A percentile compares a stretch with the other conserved stretches of the same genome.
Conservation (phyloP, 1,284 basidiomycete genomes). For the Cystobasidium sp. region DNA sequence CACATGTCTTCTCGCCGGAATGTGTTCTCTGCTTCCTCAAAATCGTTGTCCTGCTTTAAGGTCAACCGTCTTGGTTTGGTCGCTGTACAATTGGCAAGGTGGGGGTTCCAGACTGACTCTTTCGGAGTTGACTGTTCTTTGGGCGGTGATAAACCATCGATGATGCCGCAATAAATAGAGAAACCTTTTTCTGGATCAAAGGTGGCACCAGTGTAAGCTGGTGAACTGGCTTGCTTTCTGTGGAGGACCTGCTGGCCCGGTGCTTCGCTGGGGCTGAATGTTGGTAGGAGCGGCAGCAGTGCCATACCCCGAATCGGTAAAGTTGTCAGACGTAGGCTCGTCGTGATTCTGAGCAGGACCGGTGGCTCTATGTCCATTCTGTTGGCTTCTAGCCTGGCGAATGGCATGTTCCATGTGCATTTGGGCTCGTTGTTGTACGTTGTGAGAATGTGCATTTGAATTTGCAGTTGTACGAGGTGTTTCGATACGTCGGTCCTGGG, state of each 20-base stretch:
- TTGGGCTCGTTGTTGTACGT: too few relatives aligned
- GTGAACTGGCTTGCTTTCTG: background rate
- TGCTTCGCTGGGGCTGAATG: too few relatives aligned
- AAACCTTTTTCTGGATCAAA: background rate
- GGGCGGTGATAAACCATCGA: background rate
- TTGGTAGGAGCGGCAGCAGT: background rate
- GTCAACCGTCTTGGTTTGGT: conserved; percentile 15
- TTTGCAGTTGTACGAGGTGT: too few relatives aligned
- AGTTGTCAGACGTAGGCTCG: background rate
- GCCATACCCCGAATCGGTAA: conserved; percentile 9
- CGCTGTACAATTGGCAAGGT: conserved; percentile 16
- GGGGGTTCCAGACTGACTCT: conserved; percentile 17
- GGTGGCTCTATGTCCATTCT: background rate
- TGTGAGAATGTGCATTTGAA: too few relatives aligned
- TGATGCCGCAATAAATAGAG: background rate
- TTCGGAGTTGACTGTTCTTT: background rate
- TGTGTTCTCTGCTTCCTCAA: background rate
- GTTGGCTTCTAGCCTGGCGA: background rate
- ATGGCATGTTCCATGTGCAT: background rate
- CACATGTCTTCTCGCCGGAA: background rate
- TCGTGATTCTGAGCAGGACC: background rate
- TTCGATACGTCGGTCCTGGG: too few relatives aligned
- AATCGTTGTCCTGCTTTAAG: conserved; percentile 2
- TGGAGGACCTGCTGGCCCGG: too few relatives aligned
- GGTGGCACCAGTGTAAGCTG: background rate